phyloP scores from a whole-genome alignment of 2,329 filamentous ascomycete species.

The Ophiosphaerella herpotricha region DNA sequence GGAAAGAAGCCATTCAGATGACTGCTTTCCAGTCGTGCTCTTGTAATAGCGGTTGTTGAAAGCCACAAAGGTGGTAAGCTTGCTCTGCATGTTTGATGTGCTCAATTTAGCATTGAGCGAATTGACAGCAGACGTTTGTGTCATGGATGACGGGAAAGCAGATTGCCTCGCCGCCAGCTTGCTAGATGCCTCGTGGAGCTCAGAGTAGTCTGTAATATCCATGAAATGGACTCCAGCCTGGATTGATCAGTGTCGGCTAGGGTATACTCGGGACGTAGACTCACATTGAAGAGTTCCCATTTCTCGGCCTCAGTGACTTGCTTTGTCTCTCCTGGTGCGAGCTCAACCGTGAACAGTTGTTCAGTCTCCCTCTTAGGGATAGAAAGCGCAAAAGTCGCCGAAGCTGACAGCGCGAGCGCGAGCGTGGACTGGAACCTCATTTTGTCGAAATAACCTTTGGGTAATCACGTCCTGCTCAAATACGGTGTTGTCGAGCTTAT shows the following conservation, averaged over 20 bases:
- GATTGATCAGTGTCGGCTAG: constrained; percentile 26
- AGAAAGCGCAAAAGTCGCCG: constrained; percentile 6
- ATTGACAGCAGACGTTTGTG: constrained; percentile 15
- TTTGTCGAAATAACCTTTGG: neutral
- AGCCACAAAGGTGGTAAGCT: constrained; percentile 21
- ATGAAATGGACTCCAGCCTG: constrained; percentile 32
- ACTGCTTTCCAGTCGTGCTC: constrained; percentile 66
- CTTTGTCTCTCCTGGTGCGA: constrained; percentile 19
- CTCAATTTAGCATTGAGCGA: constrained; percentile 24
- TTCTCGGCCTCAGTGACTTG: constrained; percentile 18
- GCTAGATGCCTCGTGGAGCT: constrained; percentile 11
- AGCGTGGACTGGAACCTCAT: constrained; percentile 13
- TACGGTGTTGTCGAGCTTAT: neutral
- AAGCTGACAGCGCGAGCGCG: constrained; percentile 9
- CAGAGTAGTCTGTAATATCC: constrained; percentile 28
- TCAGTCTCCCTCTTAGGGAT: constrained; percentile 6
- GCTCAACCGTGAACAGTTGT: constrained; percentile 17
- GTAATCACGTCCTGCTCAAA: neutral
- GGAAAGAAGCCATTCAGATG: constrained; percentile 80
- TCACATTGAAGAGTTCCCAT: constrained; percentile 18
- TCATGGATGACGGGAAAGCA: constrained; percentile 16
- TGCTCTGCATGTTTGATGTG: constrained; percentile 22
- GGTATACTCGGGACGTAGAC: neutral
- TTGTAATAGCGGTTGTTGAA: constrained; percentile 33
- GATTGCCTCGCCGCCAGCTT: constrained; percentile 5